Base-by-base conservation (phyloP, 306 rosid species). In the Cucurbita argyrosperma region DNA sequence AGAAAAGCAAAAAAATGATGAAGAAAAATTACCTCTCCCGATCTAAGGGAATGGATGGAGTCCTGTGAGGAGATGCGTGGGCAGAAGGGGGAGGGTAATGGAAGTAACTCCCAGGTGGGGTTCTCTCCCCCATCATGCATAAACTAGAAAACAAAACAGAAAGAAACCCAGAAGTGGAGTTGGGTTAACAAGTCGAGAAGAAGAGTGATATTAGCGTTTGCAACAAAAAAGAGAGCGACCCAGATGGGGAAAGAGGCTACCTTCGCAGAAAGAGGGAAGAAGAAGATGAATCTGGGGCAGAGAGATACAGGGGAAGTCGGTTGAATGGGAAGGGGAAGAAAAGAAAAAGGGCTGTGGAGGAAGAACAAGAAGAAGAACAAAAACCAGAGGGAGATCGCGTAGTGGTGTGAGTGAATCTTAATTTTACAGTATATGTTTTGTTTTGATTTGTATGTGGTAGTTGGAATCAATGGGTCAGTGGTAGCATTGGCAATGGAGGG, bases 11-110 rank as follows among this genome's bases (percentile, higher is more conserved):
- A 19, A 21, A 15, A 16, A n/a, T 13, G 7, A 62, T 1, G 18
- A 21, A 38, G 8, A 30, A 40, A 59, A 18, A 16, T 35, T 61
- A 90, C 96, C 97, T 91, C 76, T 89, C 91, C 76, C 96, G 96
- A 85, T 91, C 97, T 75, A 84, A 72, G 63, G 85, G 79, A 54
- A 87, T 19, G 49, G 96, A 77, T 40, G 85, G 80, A 43, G 96
- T 75, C 85, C 96, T 85, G 37, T 79, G 83, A 3, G 96, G 97
- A 49, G 96, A 89, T 46, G 93, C 93, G 9, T 88, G 96, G 37
- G 88, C 76, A 45, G 80, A 87, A 45, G 89, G 89, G 78, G 97
- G 96, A 82, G 96, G 97, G 82, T 84, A 91, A 79, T 89, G 97
- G 76, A 91, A 91, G 88, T 86, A 91, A 84, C 93, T 91, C 52